A percentile compares a stretch with the other conserved stretches of the same genome.
phyloP scores from a whole-genome alignment of 352 stramenopile genomes.

The Blastocystis sp. region DNA sequence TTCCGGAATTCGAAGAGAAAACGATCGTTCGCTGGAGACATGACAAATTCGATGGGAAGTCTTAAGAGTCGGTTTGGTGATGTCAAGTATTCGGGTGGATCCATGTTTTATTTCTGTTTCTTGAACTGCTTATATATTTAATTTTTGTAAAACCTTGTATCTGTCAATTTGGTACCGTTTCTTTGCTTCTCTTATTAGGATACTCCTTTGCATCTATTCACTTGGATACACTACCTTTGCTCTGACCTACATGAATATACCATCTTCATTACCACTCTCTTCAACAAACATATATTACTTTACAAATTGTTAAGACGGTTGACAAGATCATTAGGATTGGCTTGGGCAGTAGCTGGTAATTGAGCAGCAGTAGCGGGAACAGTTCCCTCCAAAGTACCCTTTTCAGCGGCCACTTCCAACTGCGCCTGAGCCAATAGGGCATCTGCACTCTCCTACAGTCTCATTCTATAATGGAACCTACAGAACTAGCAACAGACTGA shows the following conservation, averaged over 20 bases:
- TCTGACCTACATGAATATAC: too few relatives aligned
- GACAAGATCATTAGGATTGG: background rate
- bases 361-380: background rate
- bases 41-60: background rate
- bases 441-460: slow-evolving; percentile 5
- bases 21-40: background rate
- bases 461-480: background rate
- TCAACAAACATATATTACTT: background rate
- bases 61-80: slow-evolving; percentile 35
- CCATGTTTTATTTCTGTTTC: background rate
- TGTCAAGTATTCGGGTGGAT: slow-evolving; percentile 4
- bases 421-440: background rate
- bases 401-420: slow-evolving; percentile 5
- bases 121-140: background rate
- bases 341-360: background rate
- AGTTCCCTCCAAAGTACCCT: background rate
- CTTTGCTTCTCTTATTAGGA: too few relatives aligned
- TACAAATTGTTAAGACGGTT: slow-evolving; percentile 59
- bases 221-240: too few relatives aligned
- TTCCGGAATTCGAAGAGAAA: background rate
- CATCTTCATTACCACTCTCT: too few relatives aligned
- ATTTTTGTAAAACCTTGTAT: too few relatives aligned
- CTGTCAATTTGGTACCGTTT: too few relatives aligned
- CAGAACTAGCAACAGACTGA: slow-evolving; percentile 11
- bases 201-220: too few relatives aligned